Evolutionary conservation across 805 yeast species (phyloP), one percentile per base, ranked within the genome.

Genomic region (Lipomyces mesembrius): DNA sequence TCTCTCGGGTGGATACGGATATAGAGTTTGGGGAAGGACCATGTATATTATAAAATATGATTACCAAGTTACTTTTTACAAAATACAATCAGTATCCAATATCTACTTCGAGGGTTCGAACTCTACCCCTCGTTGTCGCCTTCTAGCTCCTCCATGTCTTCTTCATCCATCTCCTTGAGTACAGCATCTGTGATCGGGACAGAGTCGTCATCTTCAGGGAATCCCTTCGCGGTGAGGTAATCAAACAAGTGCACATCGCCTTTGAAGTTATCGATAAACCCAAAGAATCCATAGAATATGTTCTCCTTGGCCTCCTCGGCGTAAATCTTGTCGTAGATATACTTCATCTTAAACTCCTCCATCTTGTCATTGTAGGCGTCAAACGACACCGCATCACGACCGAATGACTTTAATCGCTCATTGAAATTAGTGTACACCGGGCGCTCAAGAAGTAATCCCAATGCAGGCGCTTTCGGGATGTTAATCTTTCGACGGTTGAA

Each of bases 381-480:
- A 74, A 93, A 95, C 46, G 86, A 87, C 63, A 95, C 82, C 20
- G 85, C 85, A 37, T 89, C 89, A 76, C 91, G 90, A 25, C 97
- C 98, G 74, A 89, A 87, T 86, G 68, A 84, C 83, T 72, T 92
- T 82, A 75, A 86, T 85, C 35, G 83, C 80, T 59, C 69, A 78
- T 95, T 95, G 77, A 89, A 91, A 14, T 90, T 88, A 59, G 90
- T 96, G 77, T 91, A 95, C 12, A 93, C 96, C 0, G 99, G 99
- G 65, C 89, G 87, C 75, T 95, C 98, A 67, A 95, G 83, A 61
- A 95, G 80, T 64, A 95, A 82, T 0, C 99, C 99, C 68, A 95
- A 82, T 34, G 98, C 97, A 3, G 99, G 99, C 0, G 98, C 99
- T 78, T 95, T 95, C 64, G 99, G 99, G 71, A 95, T 90, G 75